Percentiles rank a stretch among this genome's conserved stretches.
phyloP scores from a whole-genome alignment of 306 rosid genomes.

The Inga oerstediana region DNA sequence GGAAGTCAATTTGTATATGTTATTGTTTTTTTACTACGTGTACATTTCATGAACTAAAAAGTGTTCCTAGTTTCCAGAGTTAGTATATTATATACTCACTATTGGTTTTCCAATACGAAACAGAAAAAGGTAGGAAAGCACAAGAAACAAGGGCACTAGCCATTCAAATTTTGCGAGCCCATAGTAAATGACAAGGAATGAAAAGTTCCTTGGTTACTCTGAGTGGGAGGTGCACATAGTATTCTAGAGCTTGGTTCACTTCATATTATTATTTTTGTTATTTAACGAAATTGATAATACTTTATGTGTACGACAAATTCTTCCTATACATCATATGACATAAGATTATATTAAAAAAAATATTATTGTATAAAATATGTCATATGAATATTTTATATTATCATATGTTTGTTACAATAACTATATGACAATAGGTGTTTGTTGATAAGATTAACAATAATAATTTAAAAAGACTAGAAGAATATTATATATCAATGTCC shows the following conservation, averaged over 20 bases:
- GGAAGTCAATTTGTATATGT: too few relatives aligned
- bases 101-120: constrained; percentile 34
- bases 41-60: background rate
- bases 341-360: background rate
- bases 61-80: constrained; percentile 24
- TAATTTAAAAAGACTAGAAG: background rate
- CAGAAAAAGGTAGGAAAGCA: constrained; percentile 26
- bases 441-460: background rate
- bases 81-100: constrained; percentile 7
- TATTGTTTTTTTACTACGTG: too few relatives aligned
- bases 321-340: too few relatives aligned
- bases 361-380: background rate
- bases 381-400: background rate
- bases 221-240: constrained; percentile 16
- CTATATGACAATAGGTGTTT: background rate
- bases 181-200: background rate
- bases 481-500: background rate
- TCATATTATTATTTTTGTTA: background rate
- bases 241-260: constrained; percentile 32
- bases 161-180: background rate
- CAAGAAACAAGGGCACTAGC: constrained; percentile 32
- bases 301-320: background rate
- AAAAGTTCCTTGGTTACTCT: constrained; percentile 46
- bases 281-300: background rate
- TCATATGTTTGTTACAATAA: background rate